phyloP scores from a whole-genome alignment of 345 rosid species.

The Camelina laxa region DNA sequence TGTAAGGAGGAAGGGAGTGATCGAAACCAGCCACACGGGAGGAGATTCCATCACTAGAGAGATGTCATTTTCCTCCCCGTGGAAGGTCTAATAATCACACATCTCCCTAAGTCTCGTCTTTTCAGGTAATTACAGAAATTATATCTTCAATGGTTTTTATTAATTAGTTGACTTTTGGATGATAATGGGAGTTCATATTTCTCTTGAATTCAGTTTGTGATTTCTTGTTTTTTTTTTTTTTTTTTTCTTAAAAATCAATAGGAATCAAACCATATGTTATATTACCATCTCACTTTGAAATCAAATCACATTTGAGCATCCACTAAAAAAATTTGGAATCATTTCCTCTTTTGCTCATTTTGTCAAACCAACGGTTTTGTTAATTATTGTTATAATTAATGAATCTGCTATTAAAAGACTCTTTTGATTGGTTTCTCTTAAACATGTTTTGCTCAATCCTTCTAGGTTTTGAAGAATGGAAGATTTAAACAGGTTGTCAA shows the following conservation, averaged over 20 bases:
- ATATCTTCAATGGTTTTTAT: neutral
- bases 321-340: neutral
- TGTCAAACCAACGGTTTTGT: neutral
- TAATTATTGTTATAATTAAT: neutral
- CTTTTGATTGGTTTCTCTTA: neutral
- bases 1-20: neutral
- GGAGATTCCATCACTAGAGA: constrained; percentile 23
- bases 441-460: neutral
- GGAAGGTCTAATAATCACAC: constrained; percentile 6
- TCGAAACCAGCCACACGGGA: neutral
- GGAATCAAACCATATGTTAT: neutral
- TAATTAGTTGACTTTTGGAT: neutral
- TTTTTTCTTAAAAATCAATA: neutral
- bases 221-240: neutral
- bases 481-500: constrained; percentile 52
- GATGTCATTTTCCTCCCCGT: constrained; percentile 29
- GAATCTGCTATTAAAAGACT: neutral
- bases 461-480: constrained; percentile 46
- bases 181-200: neutral
- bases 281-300: neutral
- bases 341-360: too few relatives aligned
- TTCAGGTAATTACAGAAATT: constrained; percentile 15
- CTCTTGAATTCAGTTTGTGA: too few relatives aligned
- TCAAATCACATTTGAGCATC: too few relatives aligned
- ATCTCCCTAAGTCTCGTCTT: neutral